Base-by-base conservation (phyloP, 495 filamentous ascomycete genomes). In the Daldinia vernicosa region DNA sequence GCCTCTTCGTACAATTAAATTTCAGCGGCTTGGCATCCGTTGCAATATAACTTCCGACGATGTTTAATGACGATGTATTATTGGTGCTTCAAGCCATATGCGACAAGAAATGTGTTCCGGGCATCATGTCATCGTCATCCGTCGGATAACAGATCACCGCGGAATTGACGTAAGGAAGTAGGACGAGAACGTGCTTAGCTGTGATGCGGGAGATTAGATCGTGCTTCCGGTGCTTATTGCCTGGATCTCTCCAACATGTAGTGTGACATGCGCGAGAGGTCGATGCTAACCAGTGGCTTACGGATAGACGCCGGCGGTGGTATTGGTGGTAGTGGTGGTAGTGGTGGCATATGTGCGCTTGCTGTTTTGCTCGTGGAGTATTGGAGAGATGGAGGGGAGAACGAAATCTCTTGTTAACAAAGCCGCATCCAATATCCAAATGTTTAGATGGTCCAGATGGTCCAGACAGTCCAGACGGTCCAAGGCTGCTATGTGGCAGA, bases 131-230 rank as follows among this genome's bases (percentile, higher is more conserved):
- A 47, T 61, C 56, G 62, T 61, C 57, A 70, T 58, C 54, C n/a
- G 33, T 45, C 51, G 53, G 62, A 52, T 60, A 51, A 24, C 15
- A 30, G 11, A 63, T 27, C 17, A 54, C 55, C 51, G 39, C 22
- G 33, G 57, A 55, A 66, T 66, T 66, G 62, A 63, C 68, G 68
- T 66, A 66, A 60, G 58, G 50, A 56, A 61, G 67, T 61, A 66
- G 51, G 39, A 70, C 54, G 61, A 65, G 33, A 51, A 62, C 17
- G 51, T 62, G 67, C 62, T 56, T 45, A 47, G 33, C 52, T 67
- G 64, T 32, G 50, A 68, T 56, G 70, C 60, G 70, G 64, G 55
- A 72, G 60, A 64, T 60, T 45, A 55, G 70, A 60, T 60, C 22
- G 33, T 57, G 70, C 60, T 72, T 72, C 65, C 70, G 70, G 35